phyloP scores from a whole-genome alignment of 2,329 filamentous ascomycete genomes.

The Monosporascus sp. region DNA sequence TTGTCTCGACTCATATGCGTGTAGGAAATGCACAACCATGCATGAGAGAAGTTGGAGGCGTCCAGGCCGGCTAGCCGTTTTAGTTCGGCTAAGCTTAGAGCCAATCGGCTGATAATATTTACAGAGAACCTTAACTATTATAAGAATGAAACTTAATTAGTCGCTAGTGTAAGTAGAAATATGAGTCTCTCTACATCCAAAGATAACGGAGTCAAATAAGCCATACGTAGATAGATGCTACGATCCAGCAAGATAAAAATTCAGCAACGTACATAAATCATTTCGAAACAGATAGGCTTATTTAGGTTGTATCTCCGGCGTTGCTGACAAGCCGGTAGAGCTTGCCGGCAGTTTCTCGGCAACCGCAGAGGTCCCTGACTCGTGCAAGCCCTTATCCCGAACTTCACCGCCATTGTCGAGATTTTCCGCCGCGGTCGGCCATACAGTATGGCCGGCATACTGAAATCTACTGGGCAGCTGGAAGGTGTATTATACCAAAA shows the following conservation, averaged over 20 bases:
- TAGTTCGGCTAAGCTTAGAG: neutral
- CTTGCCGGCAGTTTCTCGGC: too few species aligned
- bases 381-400: neutral
- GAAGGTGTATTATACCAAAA: neutral
- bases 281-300: too few species aligned
- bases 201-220: too few species aligned
- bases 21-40: neutral
- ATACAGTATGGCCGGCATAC: neutral
- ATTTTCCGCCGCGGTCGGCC: neutral
- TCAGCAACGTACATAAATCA: too few species aligned
- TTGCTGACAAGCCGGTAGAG: too few species aligned
- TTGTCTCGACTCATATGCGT: neutral
- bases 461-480: neutral
- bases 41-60: neutral
- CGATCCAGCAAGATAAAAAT: too few species aligned
- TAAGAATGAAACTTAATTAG: too few species aligned
- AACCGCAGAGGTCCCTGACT: too few species aligned
- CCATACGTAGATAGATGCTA: too few species aligned
- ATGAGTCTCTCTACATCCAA: too few species aligned
- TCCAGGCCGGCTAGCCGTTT: neutral
- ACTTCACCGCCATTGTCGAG: neutral
- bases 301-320: too few species aligned
- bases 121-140: neutral
- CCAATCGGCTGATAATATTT: neutral
- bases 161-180: too few species aligned